Evolutionary conservation across 2,329 filamentous ascomycete genomes (phyloP).

Genomic region (Cryphonectria nitschkei): DNA sequence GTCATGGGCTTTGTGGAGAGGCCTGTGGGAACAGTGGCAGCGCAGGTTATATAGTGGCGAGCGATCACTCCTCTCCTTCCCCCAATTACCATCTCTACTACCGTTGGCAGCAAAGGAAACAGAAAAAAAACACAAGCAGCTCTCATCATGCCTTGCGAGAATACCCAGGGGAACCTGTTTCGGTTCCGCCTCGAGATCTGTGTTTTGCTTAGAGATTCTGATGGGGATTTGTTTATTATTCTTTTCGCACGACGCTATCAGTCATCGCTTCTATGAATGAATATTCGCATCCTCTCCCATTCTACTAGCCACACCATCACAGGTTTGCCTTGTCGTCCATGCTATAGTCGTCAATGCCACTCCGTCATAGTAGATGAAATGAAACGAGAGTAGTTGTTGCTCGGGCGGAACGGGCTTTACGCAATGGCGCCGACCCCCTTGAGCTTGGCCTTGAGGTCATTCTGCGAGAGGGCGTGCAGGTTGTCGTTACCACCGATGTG

Average conservation of each 20-base stretch:
- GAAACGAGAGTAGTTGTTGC: background rate
- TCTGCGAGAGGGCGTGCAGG: slow-evolving; percentile 64
- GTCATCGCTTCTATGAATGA: background rate
- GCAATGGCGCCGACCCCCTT: slow-evolving; percentile 47
- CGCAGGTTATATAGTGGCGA: slow-evolving; percentile 62
- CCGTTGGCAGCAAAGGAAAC: background rate
- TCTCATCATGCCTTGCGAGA: background rate
- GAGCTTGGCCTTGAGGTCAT: slow-evolving; percentile 60
- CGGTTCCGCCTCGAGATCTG: background rate
- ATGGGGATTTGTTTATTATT: background rate
- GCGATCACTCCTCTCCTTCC: too few relatives aligned
- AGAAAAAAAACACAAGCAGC: background rate
- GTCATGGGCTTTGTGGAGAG: slow-evolving; percentile 86
- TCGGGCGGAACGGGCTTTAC: slow-evolving; percentile 37
- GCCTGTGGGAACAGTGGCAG: slow-evolving; percentile 83
- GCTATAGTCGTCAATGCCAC: slow-evolving; percentile 22
- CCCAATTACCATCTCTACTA: background rate
- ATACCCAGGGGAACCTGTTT: background rate
- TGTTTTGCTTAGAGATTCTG: background rate
- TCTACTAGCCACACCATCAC: background rate
- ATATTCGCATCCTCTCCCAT: too few relatives aligned
- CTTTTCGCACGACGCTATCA: background rate
- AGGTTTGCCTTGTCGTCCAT: slow-evolving; percentile 21
- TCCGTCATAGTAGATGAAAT: background rate
- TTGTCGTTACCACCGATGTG: slow-evolving; percentile 98